phyloP scores from a whole-genome alignment of 169 alveolate genomes.

The Blepharisma undulans region DNA sequence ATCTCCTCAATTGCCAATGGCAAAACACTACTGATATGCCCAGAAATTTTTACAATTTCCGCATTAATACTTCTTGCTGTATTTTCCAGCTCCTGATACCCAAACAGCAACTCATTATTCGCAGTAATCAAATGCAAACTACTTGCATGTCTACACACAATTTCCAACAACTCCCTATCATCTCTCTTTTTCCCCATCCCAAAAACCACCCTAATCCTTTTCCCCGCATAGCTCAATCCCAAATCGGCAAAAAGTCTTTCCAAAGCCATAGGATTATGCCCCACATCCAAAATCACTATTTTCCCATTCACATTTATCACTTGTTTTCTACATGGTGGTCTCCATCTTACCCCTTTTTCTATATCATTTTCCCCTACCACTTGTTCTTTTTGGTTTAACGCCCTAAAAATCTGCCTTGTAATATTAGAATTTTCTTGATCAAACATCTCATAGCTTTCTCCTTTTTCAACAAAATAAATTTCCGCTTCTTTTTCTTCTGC shows the following conservation, averaged over 20 bases:
- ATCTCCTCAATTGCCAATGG: not conserved
- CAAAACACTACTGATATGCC: not conserved
- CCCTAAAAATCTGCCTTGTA: constrained; percentile 51
- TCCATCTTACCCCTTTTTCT: not conserved
- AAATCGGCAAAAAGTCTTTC: constrained; percentile 76
- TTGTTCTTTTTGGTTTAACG: not conserved
- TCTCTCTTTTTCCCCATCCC: not conserved
- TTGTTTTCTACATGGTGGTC: not conserved
- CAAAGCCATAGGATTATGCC: constrained; percentile 88
- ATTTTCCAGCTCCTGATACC: not conserved
- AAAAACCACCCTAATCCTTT: not conserved
- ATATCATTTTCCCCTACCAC: constrained; percentile 32
- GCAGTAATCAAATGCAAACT: not conserved
- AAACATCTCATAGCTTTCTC: constrained; percentile 52
- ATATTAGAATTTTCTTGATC: constrained; percentile 73
- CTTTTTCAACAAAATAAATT: constrained; percentile 40
- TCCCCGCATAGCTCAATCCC: not conserved
- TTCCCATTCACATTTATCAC: not conserved
- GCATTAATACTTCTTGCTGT: not conserved
- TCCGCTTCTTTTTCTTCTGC: constrained; percentile 53
- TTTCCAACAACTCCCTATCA: not conserved
- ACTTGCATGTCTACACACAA: not conserved
- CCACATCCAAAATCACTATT: constrained; percentile 79
- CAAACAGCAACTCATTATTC: not conserved
- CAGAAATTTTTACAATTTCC: not conserved